Conservation (phyloP, 208 protist species). For the Spongospora subterranea region DNA sequence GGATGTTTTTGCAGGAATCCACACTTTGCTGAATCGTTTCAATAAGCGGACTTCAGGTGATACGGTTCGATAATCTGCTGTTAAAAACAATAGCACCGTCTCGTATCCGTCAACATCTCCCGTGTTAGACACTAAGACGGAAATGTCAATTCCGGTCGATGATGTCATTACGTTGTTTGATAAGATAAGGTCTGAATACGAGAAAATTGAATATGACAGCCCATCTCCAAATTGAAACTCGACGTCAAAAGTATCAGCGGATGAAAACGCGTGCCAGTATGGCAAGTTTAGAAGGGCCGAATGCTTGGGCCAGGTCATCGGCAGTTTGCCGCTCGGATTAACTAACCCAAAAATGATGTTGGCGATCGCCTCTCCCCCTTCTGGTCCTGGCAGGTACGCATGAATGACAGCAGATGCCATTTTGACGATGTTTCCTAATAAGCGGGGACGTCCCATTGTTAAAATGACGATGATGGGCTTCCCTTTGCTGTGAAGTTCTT, state of each 20-base stretch:
- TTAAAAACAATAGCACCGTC: slow-evolving; percentile 70
- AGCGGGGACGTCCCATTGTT: slow-evolving; percentile 65
- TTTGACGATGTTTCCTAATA: slow-evolving; percentile 49
- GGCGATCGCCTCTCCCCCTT: slow-evolving; percentile 68
- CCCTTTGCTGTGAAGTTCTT: neutral
- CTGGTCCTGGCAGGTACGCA: slow-evolving; percentile 67
- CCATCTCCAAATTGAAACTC: slow-evolving; percentile 69
- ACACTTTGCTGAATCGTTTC: slow-evolving; percentile 36
- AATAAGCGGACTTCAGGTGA: slow-evolving; percentile 24
- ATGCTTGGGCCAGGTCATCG: slow-evolving; percentile 68
- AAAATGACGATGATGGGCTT: slow-evolving; percentile 69
- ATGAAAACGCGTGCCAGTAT: slow-evolving; percentile 49
- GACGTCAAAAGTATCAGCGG: slow-evolving; percentile 27
- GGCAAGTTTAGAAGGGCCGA: slow-evolving; percentile 1
- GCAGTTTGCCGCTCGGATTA: slow-evolving; percentile 66
- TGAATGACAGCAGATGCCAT: slow-evolving; percentile 64
- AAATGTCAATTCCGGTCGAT: neutral
- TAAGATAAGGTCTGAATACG: slow-evolving; percentile 56
- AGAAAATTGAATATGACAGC: slow-evolving; percentile 68
- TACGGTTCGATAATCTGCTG: neutral
- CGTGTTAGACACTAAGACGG: slow-evolving; percentile 65
- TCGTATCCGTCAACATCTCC: slow-evolving; percentile 62
- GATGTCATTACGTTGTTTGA: neutral
- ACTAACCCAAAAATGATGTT: slow-evolving; percentile 65
- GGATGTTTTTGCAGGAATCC: neutral